Conservation (phyloP, 495 filamentous ascomycete genomes). For the Geoglossum glabrum region DNA sequence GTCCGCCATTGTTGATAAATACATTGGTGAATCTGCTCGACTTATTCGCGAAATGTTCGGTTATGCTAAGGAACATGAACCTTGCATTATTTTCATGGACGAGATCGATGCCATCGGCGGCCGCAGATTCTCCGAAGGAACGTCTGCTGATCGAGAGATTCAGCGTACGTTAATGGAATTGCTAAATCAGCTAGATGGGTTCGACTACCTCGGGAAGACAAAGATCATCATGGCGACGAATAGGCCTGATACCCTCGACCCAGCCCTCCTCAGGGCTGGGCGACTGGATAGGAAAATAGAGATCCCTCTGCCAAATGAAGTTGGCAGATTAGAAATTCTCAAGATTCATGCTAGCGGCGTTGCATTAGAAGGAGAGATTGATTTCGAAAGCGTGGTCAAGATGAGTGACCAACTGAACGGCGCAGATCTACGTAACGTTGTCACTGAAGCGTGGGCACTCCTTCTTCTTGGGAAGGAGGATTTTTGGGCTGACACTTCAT, state of each 20-base stretch:
- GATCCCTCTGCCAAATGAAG: constrained; percentile 97
- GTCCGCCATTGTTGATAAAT: constrained; percentile 99
- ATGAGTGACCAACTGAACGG: constrained; percentile 98
- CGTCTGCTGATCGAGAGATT: constrained; percentile 94
- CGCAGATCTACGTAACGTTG: constrained; percentile 91
- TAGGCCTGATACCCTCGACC: constrained; percentile 92
- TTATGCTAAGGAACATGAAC: constrained; percentile 98
- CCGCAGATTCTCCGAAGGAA: constrained; percentile 93
- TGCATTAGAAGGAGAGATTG: constrained; percentile 80
- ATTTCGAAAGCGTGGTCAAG: constrained; percentile 98
- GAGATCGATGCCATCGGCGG: constrained; percentile 99
- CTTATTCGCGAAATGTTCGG: constrained; percentile 99
- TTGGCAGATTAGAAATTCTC: constrained; percentile 89
- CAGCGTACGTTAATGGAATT: constrained; percentile 98
- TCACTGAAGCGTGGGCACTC: constrained; percentile 81
- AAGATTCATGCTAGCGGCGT: constrained; percentile 92
- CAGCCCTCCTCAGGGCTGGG: constrained; percentile 80
- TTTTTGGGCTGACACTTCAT: neutral
- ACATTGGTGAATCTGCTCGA: constrained; percentile 94
- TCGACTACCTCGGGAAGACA: constrained; percentile 97
- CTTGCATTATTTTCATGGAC: constrained; percentile 99
- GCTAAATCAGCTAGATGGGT: constrained; percentile 95
- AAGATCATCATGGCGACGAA: constrained; percentile 99
- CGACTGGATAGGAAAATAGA: constrained; percentile 96
- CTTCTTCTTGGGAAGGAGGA: neutral